Percentiles rank a stretch among this genome's conserved stretches.
Evolutionary conservation across 129 eudicot genomes (phyloP).

Genomic region (Scalesia atractyloides): DNA sequence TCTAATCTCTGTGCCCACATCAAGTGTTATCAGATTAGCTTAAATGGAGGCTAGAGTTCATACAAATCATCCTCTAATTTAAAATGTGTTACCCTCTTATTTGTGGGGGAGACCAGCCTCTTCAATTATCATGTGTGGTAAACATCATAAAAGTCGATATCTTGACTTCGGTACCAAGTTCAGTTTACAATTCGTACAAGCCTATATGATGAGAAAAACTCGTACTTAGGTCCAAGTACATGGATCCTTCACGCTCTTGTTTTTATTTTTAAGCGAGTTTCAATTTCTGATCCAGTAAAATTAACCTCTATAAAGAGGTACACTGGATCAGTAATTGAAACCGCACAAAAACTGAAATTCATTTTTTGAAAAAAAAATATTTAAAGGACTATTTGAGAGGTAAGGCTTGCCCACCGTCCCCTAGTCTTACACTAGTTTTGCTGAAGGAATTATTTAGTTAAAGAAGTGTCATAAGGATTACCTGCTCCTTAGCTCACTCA

Average conservation of each 20-base stretch:
- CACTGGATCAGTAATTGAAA: too few relatives aligned
- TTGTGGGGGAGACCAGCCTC: background rate
- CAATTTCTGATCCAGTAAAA: background rate
- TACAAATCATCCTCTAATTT: slow-evolving; percentile 6
- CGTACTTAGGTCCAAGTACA: slow-evolving; percentile 7
- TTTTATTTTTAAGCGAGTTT: background rate
- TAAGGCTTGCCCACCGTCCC: too few relatives aligned
- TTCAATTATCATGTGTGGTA: background rate
- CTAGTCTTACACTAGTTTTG: too few relatives aligned
- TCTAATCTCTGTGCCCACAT: slow-evolving; percentile 32
- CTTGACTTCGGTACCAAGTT: background rate
- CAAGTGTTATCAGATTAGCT: slow-evolving; percentile 20
- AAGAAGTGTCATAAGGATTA: background rate
- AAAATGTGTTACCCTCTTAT: background rate
- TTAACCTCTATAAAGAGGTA: too few relatives aligned
- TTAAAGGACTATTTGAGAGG: background rate
- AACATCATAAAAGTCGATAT: slow-evolving; percentile 1
- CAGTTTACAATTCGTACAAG: too few relatives aligned
- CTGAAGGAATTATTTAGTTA: background rate
- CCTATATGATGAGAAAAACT: too few relatives aligned
- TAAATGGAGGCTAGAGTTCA: slow-evolving; percentile 7
- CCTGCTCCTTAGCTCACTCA: background rate
- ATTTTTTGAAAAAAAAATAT: too few relatives aligned
- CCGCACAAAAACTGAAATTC: too few relatives aligned
- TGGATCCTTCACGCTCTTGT: background rate